Percentiles rank a stretch among this genome's conserved stretches.
phyloP scores from a whole-genome alignment of 768 basidiomycete species.

The Fomitopsis serialis region DNA sequence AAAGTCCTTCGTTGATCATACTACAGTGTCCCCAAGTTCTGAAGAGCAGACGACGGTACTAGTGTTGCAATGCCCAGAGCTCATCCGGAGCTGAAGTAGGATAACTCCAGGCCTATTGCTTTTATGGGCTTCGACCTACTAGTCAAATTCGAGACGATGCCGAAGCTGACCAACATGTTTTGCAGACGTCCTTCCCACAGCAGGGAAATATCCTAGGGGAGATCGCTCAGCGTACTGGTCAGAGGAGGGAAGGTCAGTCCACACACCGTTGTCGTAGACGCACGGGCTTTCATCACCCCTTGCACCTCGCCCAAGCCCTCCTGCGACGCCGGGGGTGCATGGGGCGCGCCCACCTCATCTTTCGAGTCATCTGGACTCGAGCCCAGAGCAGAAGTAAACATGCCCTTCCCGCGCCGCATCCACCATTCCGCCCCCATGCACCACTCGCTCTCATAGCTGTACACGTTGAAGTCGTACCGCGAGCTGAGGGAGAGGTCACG shows the following conservation, averaged over 20 bases:
- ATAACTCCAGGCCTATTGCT: constrained; percentile 86
- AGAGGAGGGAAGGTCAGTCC: not conserved
- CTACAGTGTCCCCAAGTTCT: not conserved
- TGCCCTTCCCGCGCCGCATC: constrained; percentile 56
- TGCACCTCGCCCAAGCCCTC: constrained; percentile 38
- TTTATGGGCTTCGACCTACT: constrained; percentile 83
- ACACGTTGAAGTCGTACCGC: constrained; percentile 93
- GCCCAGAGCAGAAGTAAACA: constrained; percentile 7
- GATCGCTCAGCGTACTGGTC: not conserved
- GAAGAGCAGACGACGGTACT: not conserved
- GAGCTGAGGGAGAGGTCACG: constrained; percentile 82
- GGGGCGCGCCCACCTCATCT: not conserved
- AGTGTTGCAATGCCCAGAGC: not conserved
- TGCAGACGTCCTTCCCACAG: constrained; percentile 93
- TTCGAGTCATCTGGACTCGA: not conserved
- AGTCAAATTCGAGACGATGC: constrained; percentile 87
- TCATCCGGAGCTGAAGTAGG: constrained; percentile 76
- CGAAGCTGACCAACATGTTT: constrained; percentile 85
- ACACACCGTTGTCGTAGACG: constrained; percentile 84
- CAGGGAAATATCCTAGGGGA: constrained; percentile 71
- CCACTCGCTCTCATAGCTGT: constrained; percentile 96
- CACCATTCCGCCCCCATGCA: constrained; percentile 96
- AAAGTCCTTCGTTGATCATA: not conserved
- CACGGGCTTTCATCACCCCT: constrained; percentile 85
- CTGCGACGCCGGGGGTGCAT: not conserved